These are phyloP conservation scores for Metschnikowia noctiluminum DNA, from an alignment of 805 yeast genomes.

Conservation along the genomic window DNA sequence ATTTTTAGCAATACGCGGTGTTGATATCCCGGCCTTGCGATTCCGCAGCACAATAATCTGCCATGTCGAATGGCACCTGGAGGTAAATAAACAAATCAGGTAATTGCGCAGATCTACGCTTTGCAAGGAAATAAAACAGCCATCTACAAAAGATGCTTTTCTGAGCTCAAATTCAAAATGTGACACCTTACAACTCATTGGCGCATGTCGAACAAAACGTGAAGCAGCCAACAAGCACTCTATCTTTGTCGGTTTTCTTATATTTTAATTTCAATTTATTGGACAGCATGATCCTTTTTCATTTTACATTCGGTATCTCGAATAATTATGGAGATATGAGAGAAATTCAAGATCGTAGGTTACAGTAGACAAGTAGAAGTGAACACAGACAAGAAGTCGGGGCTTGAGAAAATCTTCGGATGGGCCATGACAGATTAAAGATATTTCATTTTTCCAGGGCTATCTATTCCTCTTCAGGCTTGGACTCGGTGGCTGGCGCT, in stretches of 20 bases:
- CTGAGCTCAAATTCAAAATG: background rate
- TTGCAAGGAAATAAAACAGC: too few species aligned
- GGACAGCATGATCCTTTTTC: conserved; percentile 9
- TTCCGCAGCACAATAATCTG: too few species aligned
- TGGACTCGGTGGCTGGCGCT: conserved; percentile 21
- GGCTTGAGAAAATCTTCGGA: conserved; percentile 9
- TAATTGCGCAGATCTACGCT: too few species aligned
- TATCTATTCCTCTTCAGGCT: conserved; percentile 28
- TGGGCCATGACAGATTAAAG: conserved; percentile 13
- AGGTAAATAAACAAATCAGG: too few species aligned
- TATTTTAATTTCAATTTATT: conserved; percentile 7
- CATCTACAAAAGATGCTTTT: too few species aligned
- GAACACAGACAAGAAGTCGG: conserved; percentile 15
- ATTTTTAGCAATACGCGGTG: too few species aligned
- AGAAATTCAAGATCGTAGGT: conserved; percentile 10
- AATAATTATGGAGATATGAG: conserved; percentile 3
- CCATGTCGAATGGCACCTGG: too few species aligned
- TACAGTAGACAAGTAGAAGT: conserved; percentile 19
- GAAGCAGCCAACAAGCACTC: background rate
- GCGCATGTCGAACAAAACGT: background rate
- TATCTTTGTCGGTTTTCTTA: background rate
- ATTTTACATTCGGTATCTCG: conserved; percentile 1
- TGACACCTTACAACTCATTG: background rate
- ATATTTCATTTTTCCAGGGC: conserved; percentile 12
- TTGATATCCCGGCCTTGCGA: too few species aligned